These are phyloP conservation scores for Knoxdaviesia proteae DNA, from an alignment of 2,329 filamentous ascomycete species.

Conservation along the genomic window DNA sequence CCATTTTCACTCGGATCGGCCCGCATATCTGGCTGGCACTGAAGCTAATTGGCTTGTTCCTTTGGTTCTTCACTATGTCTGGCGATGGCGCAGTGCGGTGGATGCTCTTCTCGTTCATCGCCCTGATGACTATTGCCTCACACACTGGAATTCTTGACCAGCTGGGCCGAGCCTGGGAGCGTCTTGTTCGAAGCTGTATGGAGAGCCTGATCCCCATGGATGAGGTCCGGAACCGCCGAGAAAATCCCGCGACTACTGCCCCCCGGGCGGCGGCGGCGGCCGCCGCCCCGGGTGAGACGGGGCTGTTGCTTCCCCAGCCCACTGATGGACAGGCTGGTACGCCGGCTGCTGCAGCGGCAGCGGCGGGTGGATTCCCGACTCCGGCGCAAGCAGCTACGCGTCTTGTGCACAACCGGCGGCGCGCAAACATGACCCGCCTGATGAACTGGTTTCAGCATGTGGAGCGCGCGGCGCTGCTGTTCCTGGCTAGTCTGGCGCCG, in stretches of 20 bases:
- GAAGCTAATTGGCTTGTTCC: constrained; percentile 30
- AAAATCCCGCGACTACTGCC: no score
- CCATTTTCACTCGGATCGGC: constrained; percentile 21
- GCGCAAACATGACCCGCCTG: constrained; percentile 26
- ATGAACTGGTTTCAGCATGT: constrained; percentile 17
- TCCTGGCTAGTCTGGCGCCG: constrained; percentile 44
- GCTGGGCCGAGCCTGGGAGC: constrained; percentile 30
- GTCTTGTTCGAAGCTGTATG: constrained; percentile 34
- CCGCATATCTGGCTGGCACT: constrained; percentile 42
- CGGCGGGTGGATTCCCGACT: constrained; percentile 12
- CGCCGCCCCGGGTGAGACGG: no score
- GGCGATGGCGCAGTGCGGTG: constrained; percentile 37
- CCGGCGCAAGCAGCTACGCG: constrained; percentile 32
- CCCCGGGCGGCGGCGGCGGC: no score
- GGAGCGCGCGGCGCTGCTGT: constrained; percentile 39
- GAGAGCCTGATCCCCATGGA: constrained; percentile 37
- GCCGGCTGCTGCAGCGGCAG: constrained; percentile 6
- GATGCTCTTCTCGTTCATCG: constrained; percentile 31
- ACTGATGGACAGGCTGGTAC: neutral
- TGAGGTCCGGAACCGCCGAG: constrained; percentile 6
- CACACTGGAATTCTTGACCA: constrained; percentile 39
- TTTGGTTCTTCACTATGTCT: constrained; percentile 43
- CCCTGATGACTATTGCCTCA: constrained; percentile 32
- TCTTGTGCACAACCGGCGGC: constrained; percentile 25
- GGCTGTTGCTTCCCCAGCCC: no score